Conservation (phyloP, 148 eudicot species). For the Silene latifolia region DNA sequence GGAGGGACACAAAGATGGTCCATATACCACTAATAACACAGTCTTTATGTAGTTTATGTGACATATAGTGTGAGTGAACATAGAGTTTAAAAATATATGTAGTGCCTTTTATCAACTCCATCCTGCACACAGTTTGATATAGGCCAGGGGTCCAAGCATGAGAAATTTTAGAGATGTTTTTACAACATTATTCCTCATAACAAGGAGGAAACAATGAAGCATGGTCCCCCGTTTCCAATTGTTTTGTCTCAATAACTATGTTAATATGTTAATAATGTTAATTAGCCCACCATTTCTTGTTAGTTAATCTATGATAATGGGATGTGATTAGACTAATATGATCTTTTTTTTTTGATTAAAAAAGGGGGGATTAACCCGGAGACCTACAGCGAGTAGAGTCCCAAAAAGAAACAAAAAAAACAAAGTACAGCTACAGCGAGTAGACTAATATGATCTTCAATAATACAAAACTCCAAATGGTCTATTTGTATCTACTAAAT, state of each 20-base stretch:
- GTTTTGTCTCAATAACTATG: neutral
- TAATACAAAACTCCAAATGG: too few species aligned
- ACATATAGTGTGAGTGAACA: constrained; percentile 2
- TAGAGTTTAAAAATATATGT: neutral
- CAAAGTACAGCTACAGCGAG: too few species aligned
- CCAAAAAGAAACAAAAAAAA: too few species aligned
- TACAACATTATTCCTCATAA: constrained; percentile 32
- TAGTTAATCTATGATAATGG: neutral
- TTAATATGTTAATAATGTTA: neutral
- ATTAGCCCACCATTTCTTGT: constrained; percentile 1
- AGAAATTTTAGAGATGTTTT: neutral
- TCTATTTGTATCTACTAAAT: too few species aligned
- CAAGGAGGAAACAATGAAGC: constrained; percentile 32
- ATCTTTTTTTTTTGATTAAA: too few species aligned
- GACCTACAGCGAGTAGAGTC: too few species aligned
- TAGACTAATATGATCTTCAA: too few species aligned
- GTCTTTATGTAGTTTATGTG: neutral
- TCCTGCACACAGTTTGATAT: too few species aligned
- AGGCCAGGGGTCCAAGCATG: too few species aligned
- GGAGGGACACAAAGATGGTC: constrained; percentile 16
- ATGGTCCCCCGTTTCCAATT: constrained; percentile 32
- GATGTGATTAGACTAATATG: neutral
- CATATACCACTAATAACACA: constrained; percentile 17
- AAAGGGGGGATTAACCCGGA: too few species aligned
- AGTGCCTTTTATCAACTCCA: too few species aligned